phyloP scores from a whole-genome alignment of 805 yeast genomes.

The Lachancea meyersii region DNA sequence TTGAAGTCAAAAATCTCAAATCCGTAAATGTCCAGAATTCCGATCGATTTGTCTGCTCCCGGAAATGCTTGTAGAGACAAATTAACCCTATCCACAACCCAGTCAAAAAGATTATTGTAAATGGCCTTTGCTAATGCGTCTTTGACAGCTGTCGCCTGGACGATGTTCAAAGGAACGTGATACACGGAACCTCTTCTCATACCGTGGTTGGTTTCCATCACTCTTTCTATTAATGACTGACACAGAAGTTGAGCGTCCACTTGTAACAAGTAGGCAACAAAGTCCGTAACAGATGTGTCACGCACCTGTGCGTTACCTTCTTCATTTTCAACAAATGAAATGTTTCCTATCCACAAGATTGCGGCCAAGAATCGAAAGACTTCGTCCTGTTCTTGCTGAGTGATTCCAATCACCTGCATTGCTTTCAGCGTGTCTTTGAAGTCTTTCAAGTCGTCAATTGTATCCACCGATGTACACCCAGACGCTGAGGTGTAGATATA shows the following conservation, averaged over 20 bases:
- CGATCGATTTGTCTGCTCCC: constrained; percentile 64
- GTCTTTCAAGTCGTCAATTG: constrained; percentile 78
- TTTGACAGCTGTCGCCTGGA: constrained; percentile 90
- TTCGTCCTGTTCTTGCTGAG: constrained; percentile 79
- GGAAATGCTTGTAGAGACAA: constrained; percentile 55
- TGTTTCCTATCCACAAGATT: constrained; percentile 90
- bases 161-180: constrained; percentile 85
- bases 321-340: constrained; percentile 77
- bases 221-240: constrained; percentile 68
- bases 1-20: constrained; percentile 93
- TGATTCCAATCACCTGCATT: constrained; percentile 80
- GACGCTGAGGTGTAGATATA: constrained; percentile 84
- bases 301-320: constrained; percentile 78
- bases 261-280: constrained; percentile 85
- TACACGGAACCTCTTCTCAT: constrained; percentile 86
- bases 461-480: constrained; percentile 77
- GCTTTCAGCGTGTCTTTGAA: constrained; percentile 77
- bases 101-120: constrained; percentile 86
- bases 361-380: constrained; percentile 81
- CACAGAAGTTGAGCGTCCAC: constrained; percentile 63
- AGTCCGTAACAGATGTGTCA: constrained; percentile 87
- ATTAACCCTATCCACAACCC: constrained; percentile 93
- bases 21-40: constrained; percentile 92
- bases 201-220: constrained; percentile 87
- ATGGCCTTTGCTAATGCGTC: constrained; percentile 95